Percentiles rank a stretch among this genome's conserved stretches.
phyloP scores from a whole-genome alignment of 176 grass and related monocot genomes.

The Saccharum officinarum region DNA sequence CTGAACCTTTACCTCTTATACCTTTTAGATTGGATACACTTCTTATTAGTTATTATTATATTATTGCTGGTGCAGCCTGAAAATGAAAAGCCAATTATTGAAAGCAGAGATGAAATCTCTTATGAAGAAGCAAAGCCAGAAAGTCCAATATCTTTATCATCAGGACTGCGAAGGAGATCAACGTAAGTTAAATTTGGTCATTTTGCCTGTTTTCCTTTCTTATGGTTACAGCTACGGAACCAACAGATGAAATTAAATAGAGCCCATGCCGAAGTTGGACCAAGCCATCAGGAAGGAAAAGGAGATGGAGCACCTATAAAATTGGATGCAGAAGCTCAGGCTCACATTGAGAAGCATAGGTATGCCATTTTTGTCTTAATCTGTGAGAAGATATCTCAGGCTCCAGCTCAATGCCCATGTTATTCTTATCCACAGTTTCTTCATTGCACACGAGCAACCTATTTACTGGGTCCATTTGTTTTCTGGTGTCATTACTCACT shows the following conservation, averaged over 20 bases:
- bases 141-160: constrained; percentile 50
- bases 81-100: constrained; percentile 50
- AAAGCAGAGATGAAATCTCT: constrained; percentile 50
- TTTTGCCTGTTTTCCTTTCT: not conserved
- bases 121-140: constrained; percentile 41
- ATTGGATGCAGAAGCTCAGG: constrained; percentile 78
- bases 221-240: not conserved
- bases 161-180: constrained; percentile 71
- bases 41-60: not conserved
- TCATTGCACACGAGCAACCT: not conserved
- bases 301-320: constrained; percentile 61
- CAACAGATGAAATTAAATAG: constrained; percentile 32
- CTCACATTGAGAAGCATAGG: constrained; percentile 90
- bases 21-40: not conserved
- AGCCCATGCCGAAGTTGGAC: constrained; percentile 41
- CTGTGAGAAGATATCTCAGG: not conserved
- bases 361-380: constrained; percentile 21
- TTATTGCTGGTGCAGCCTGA: constrained; percentile 51
- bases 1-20: not conserved
- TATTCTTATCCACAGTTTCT: not conserved
- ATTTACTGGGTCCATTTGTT: not conserved
- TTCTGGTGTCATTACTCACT: not conserved
- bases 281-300: constrained; percentile 46
- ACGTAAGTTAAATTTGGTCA: constrained; percentile 42
- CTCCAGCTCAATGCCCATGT: not conserved